phyloP scores from a whole-genome alignment of 495 filamentous ascomycete species.

The Pyronema domesticum region DNA sequence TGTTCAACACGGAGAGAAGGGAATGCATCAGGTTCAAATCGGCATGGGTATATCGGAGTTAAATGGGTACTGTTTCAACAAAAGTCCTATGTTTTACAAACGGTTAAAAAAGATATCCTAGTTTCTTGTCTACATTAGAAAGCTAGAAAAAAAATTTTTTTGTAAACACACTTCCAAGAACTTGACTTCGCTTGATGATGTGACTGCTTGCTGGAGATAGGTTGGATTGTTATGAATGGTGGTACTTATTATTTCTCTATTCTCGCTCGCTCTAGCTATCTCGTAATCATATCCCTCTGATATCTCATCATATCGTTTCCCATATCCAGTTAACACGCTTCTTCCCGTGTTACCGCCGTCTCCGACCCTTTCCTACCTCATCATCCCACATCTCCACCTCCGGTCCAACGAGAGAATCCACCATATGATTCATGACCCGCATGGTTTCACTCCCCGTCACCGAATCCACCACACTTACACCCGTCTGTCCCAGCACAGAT shows the following conservation, averaged over 20 bases:
- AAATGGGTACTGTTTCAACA: constrained; percentile 7
- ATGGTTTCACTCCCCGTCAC: constrained; percentile 24
- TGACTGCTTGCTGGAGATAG: too few relatives aligned
- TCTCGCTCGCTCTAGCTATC: too few relatives aligned
- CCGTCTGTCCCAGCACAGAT: constrained; percentile 20
- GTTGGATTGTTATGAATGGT: too few relatives aligned
- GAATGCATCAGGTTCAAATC: constrained; percentile 1
- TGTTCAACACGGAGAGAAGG: neutral
- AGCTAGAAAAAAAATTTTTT: too few relatives aligned
- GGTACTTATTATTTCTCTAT: too few relatives aligned
- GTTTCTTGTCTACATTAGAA: constrained; percentile 1
- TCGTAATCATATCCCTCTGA: too few relatives aligned
- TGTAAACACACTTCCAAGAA: too few relatives aligned
- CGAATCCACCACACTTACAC: constrained; percentile 19
- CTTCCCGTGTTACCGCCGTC: too few relatives aligned
- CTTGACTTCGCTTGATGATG: too few relatives aligned
- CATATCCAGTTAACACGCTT: too few relatives aligned
- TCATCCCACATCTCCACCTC: constrained; percentile 13
- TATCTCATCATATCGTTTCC: too few relatives aligned
- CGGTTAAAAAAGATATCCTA: neutral
- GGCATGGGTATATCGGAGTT: constrained; percentile 5
- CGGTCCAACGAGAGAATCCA: constrained; percentile 45
- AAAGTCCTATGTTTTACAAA: neutral
- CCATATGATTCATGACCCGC: constrained; percentile 39
- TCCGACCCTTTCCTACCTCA: neutral